These are phyloP conservation scores for Anisodus acutangulus DNA, from an alignment of 257 asterid species.

Conservation along the genomic window DNA sequence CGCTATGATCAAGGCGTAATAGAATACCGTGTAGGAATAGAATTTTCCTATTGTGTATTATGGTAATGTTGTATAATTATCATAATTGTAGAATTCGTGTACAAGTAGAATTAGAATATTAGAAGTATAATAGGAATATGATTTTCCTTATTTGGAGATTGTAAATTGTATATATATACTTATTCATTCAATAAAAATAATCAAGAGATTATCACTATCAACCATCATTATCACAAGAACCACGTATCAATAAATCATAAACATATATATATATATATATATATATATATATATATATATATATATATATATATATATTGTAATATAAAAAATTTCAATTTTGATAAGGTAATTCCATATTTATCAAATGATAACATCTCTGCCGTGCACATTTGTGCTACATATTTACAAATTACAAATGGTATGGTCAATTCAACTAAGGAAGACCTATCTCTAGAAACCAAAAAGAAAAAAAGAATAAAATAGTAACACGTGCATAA, in stretches of 20 bases:
- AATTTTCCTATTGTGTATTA: too few species aligned
- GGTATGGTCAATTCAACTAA: background rate
- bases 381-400: constrained; percentile 6
- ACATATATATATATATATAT: background rate
- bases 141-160: too few species aligned
- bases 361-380: background rate
- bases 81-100: too few species aligned
- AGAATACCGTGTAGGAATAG: too few species aligned
- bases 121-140: too few species aligned
- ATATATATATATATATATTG: too few species aligned
- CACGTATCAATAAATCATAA: background rate
- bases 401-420: background rate
- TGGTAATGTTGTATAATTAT: too few species aligned
- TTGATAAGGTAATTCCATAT: background rate
- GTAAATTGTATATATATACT: too few species aligned
- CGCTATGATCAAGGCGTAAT: fast-evolving
- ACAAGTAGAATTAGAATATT: too few species aligned
- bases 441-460: background rate
- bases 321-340: background rate
- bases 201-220: background rate
- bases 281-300: too few species aligned
- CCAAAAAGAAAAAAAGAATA: background rate
- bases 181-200: too few species aligned
- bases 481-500: constrained; percentile 2
- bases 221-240: background rate